Conservation (phyloP, 2,329 filamentous ascomycete species). For the Chaetomium strumarium region DNA sequence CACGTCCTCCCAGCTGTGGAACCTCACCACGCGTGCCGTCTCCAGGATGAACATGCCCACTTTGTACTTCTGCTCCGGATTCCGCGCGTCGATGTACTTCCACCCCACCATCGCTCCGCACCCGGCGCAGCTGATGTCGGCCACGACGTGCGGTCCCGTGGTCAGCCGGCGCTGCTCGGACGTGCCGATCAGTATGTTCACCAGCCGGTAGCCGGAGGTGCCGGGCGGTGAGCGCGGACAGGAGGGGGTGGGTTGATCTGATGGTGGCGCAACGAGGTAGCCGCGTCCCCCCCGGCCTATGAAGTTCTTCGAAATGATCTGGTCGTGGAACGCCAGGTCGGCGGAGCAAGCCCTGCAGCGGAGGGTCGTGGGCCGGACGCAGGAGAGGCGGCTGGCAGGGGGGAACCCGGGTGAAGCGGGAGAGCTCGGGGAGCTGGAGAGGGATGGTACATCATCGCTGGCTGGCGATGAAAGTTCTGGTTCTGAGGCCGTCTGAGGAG, state of each 20-base stretch:
- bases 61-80: constrained; percentile 58
- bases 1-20: constrained; percentile 49
- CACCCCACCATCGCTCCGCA: constrained; percentile 57
- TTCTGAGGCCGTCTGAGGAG: not conserved
- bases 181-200: constrained; percentile 51
- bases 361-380: constrained; percentile 48
- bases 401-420: constrained; percentile 5
- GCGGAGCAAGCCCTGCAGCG: constrained; percentile 53
- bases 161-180: constrained; percentile 52
- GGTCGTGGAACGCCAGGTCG: constrained; percentile 55
- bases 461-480: not conserved
- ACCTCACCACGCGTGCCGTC: constrained; percentile 49
- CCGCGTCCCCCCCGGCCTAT: constrained; percentile 60
- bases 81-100: constrained; percentile 62
- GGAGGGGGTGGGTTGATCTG: constrained; percentile 13
- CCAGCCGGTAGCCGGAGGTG: constrained; percentile 30
- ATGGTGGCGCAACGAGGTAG: constrained; percentile 44
- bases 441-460: constrained; percentile 11
- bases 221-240: constrained; percentile 14
- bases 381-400: constrained; percentile 32
- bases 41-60: constrained; percentile 64
- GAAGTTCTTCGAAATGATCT: constrained; percentile 62
- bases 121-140: constrained; percentile 53
- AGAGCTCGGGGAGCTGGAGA: constrained; percentile 22
- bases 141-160: constrained; percentile 58